Conservation (phyloP, 2,329 filamentous ascomycete species). For the Aspergillus aculeatinus region DNA sequence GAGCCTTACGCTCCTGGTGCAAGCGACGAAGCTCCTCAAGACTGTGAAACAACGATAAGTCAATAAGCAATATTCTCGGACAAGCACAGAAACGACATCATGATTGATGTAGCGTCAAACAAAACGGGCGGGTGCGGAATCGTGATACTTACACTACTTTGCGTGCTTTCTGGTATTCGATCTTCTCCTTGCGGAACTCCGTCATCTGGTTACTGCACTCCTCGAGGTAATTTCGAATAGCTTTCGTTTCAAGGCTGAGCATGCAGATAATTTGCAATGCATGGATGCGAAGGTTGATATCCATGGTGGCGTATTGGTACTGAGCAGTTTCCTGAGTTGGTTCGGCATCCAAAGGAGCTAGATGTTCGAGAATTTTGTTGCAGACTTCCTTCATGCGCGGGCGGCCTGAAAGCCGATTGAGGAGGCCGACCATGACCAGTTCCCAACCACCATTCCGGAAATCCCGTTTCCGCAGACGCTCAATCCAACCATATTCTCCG, state of each 20-base stretch:
- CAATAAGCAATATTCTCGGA: background rate
- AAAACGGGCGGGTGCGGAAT: background rate
- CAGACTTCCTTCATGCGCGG: conserved; percentile 69
- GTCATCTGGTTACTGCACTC: conserved; percentile 95
- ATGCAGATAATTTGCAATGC: conserved; percentile 83
- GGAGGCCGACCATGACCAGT: conserved; percentile 78
- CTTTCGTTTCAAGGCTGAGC: conserved; percentile 81
- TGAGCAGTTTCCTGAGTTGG: conserved; percentile 73
- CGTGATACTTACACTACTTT: conserved; percentile 55
- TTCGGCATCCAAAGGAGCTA: conserved; percentile 76
- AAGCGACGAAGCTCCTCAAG: conserved; percentile 48
- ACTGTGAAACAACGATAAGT: conserved; percentile 20
- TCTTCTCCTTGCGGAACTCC: conserved; percentile 89
- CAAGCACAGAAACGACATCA: background rate
- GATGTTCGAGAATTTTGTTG: conserved; percentile 73
- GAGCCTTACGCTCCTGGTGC: conserved; percentile 49
- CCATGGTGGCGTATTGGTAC: conserved; percentile 69
- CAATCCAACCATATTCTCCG: conserved; percentile 75
- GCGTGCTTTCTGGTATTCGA: conserved; percentile 80
- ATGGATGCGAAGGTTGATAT: conserved; percentile 78
- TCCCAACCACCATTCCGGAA: conserved; percentile 91
- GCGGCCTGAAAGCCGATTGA: conserved; percentile 79
- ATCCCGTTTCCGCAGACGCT: conserved; percentile 76
- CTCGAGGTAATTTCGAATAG: conserved; percentile 83
- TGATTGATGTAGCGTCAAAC: background rate